A percentile compares a stretch with the other conserved stretches of the same genome.
Evolutionary conservation across 2,329 filamentous ascomycete genomes (phyloP).

Genomic region (Aspergillus felis): DNA sequence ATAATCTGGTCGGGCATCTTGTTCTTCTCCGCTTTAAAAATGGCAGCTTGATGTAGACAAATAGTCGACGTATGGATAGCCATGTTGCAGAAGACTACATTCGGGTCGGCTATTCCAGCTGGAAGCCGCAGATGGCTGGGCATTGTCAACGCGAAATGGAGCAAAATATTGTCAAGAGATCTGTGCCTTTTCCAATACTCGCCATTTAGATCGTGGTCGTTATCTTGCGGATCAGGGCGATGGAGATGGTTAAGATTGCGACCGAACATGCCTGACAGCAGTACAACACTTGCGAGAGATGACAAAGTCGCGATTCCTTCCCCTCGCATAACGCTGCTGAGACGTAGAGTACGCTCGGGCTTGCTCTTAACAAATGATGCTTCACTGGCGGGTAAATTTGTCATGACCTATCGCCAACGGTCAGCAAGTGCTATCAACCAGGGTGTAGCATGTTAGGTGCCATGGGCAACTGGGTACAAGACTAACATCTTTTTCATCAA

Average conservation of each 20-base stretch:
- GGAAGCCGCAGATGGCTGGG: constrained; percentile 78
- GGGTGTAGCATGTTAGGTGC: background rate
- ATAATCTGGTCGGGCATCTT: constrained; percentile 71
- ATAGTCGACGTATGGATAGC: constrained; percentile 95
- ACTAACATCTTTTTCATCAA: constrained; percentile 79
- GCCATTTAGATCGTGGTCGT: constrained; percentile 82
- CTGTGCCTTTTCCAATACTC: constrained; percentile 95
- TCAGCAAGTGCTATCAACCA: constrained; percentile 14
- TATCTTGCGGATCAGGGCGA: constrained; percentile 74
- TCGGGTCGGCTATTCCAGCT: constrained; percentile 68
- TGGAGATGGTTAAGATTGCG: constrained; percentile 89
- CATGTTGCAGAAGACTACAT: constrained; percentile 93
- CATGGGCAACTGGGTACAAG: background rate
- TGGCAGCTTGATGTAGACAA: constrained; percentile 95
- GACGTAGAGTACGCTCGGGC: constrained; percentile 65
- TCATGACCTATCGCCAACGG: constrained; percentile 58
- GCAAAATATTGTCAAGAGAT: constrained; percentile 80
- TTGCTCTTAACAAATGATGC: constrained; percentile 79
- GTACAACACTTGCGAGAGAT: constrained; percentile 71
- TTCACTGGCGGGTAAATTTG: constrained; percentile 77
- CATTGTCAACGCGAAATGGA: constrained; percentile 81
- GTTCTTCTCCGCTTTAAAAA: constrained; percentile 94
- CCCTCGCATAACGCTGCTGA: constrained; percentile 55
- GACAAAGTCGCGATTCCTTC: constrained; percentile 71
- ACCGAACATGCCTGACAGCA: constrained; percentile 87